phyloP scores from a whole-genome alignment of 352 stramenopile genomes.

The Globisporangium abappressorium region DNA sequence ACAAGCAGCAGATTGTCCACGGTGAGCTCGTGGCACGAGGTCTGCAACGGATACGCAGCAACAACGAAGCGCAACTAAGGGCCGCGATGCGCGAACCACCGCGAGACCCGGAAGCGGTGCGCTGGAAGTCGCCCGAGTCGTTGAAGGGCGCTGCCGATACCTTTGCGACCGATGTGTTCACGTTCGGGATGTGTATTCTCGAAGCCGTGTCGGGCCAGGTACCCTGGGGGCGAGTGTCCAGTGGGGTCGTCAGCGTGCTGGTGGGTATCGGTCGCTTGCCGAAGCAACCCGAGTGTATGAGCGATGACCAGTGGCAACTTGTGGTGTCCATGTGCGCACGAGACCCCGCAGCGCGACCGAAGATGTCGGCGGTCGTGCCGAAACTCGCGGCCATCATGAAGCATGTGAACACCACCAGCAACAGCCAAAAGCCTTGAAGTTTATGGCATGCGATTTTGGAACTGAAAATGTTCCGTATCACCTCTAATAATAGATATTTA shows the following conservation, averaged over 20 bases:
- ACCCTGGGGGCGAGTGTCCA: neutral
- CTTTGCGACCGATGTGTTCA: neutral
- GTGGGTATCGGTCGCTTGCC: slow-evolving; percentile 1
- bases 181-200: neutral
- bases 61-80: neutral
- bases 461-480: neutral
- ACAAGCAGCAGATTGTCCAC: neutral
- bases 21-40: neutral
- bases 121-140: neutral
- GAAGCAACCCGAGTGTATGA: neutral
- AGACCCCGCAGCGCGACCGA: neutral
- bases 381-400: neutral
- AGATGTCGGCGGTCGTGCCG: neutral
- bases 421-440: neutral
- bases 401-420: neutral
- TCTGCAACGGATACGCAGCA: neutral
- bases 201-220: neutral
- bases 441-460: neutral
- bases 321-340: neutral
- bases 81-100: neutral
- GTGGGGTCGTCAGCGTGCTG: neutral
- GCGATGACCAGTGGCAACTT: neutral
- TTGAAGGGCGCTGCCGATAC: neutral
- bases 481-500: neutral
- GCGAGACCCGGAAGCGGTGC: neutral